A percentile compares a stretch with the other conserved stretches of the same genome.
phyloP scores from a whole-genome alignment of 1,284 basidiomycete genomes.

The Fomitiporia mediterranea region DNA sequence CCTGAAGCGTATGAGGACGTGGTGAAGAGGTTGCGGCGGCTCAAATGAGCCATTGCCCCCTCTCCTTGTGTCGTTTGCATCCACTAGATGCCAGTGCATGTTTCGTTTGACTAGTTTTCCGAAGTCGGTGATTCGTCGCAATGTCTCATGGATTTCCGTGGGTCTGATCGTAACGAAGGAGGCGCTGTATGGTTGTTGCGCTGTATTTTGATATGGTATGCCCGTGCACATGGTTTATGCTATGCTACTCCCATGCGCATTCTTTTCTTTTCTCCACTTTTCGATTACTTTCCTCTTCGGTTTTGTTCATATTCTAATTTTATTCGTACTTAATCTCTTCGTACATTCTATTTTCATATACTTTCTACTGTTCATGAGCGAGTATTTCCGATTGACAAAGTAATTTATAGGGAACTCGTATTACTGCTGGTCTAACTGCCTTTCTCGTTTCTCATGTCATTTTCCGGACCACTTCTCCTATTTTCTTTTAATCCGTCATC shows the following conservation, averaged over 20 bases:
- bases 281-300: not conserved
- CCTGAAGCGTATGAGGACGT: slow-evolving; percentile 20
- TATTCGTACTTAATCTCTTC: no score
- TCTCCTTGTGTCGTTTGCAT: not conserved
- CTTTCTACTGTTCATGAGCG: not conserved
- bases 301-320: not conserved
- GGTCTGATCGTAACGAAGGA: not conserved
- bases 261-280: not conserved
- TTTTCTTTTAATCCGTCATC: no score
- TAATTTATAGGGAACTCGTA: no score
- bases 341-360: no score
- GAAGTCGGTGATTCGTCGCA: not conserved
- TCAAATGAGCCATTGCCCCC: slow-evolving; percentile 1
- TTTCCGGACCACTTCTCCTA: no score
- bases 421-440: no score
- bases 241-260: not conserved
- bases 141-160: not conserved
- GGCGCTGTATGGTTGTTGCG: no score
- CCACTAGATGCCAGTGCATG: not conserved
- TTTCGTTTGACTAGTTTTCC: not conserved
- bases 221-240: slow-evolving; percentile 1
- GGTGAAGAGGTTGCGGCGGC: slow-evolving; percentile 15
- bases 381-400: not conserved
- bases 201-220: not conserved
- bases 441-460: no score